These are phyloP conservation scores for Aspergillus sojae DNA, from an alignment of 2,329 filamentous ascomycete genomes.

Conservation along the genomic window DNA sequence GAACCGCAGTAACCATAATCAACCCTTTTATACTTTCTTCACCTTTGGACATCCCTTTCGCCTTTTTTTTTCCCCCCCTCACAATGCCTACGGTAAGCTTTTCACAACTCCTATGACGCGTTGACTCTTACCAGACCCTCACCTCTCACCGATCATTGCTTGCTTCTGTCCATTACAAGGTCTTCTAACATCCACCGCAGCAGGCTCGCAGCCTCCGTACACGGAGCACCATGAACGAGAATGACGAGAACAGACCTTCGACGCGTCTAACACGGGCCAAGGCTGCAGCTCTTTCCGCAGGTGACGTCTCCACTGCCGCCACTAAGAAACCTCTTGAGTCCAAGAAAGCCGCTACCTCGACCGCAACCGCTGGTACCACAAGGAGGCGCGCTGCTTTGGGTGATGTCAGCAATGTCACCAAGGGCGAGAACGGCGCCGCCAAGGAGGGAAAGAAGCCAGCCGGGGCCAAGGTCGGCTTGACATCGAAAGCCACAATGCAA, in stretches of 20 bases:
- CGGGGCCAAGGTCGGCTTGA: slow-evolving; percentile 65
- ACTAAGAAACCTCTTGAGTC: slow-evolving; percentile 67
- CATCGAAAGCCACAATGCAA: slow-evolving; percentile 76
- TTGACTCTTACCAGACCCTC: slow-evolving; percentile 9
- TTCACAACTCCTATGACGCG: slow-evolving; percentile 18
- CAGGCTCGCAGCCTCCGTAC: slow-evolving; percentile 72
- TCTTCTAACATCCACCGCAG: slow-evolving; percentile 43
- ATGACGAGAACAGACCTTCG: slow-evolving; percentile 82
- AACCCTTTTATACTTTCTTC: slow-evolving; percentile 25
- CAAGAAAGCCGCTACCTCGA: slow-evolving; percentile 63
- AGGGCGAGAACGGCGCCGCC: slow-evolving; percentile 59
- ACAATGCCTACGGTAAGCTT: slow-evolving; percentile 62
- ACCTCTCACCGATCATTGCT: slow-evolving; percentile 2
- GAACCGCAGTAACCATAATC: slow-evolving; percentile 30
- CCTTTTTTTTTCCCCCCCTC: slow-evolving; percentile 31
- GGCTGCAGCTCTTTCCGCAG: slow-evolving; percentile 66
- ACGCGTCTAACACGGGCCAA: slow-evolving; percentile 93
- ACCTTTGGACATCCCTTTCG: slow-evolving; percentile 21
- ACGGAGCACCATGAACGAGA: slow-evolving; percentile 83
- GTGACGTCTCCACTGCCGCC: slow-evolving; percentile 59
- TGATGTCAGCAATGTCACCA: slow-evolving; percentile 94
- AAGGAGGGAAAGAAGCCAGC: slow-evolving; percentile 74
- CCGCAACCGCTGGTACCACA: slow-evolving; percentile 53
- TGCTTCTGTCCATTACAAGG: slow-evolving; percentile 7
- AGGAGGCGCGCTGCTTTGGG: slow-evolving; percentile 84